These are phyloP conservation scores for Grammothele lineata DNA, from an alignment of 768 basidiomycete genomes.

Conservation along the genomic window DNA sequence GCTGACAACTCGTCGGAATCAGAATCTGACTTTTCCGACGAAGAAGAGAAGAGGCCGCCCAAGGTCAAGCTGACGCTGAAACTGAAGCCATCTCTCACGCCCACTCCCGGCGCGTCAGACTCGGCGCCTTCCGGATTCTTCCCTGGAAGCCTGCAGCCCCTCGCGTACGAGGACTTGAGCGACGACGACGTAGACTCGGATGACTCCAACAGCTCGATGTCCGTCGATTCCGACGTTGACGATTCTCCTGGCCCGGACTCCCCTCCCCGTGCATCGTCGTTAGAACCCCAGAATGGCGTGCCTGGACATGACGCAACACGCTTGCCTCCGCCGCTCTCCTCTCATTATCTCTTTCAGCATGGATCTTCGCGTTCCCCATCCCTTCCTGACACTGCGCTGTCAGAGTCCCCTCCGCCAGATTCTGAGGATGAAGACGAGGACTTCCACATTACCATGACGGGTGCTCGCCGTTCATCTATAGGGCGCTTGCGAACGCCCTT, in stretches of 20 bases:
- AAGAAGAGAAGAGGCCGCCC: conserved; percentile 40
- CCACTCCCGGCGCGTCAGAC: conserved; percentile 13
- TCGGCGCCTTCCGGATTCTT: conserved; percentile 18
- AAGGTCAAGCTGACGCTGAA: conserved; percentile 72
- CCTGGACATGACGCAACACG: neutral
- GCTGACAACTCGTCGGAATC: conserved; percentile 21
- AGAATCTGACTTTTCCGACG: conserved; percentile 24
- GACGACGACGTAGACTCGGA: conserved; percentile 27
- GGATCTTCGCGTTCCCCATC: conserved; percentile 48
- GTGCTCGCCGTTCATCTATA: conserved; percentile 30
- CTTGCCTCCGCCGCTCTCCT: conserved; percentile 33
- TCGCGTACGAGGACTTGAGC: conserved; percentile 19
- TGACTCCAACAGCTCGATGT: conserved; percentile 39
- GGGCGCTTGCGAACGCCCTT: conserved; percentile 10
- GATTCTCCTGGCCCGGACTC: neutral
- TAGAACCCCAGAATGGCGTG: too few species aligned
- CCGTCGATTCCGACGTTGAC: conserved; percentile 38
- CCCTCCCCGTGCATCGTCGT: neutral
- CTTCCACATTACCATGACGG: conserved; percentile 30
- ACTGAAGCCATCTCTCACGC: conserved; percentile 45
- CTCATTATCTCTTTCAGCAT: conserved; percentile 14
- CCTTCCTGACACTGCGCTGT: conserved; percentile 50
- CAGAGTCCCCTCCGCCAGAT: conserved; percentile 59
- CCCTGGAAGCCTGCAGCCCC: conserved; percentile 16
- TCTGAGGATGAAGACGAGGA: conserved; percentile 61